Conservation (phyloP, 495 filamentous ascomycete species). For the Trichocladium antarcticum region DNA sequence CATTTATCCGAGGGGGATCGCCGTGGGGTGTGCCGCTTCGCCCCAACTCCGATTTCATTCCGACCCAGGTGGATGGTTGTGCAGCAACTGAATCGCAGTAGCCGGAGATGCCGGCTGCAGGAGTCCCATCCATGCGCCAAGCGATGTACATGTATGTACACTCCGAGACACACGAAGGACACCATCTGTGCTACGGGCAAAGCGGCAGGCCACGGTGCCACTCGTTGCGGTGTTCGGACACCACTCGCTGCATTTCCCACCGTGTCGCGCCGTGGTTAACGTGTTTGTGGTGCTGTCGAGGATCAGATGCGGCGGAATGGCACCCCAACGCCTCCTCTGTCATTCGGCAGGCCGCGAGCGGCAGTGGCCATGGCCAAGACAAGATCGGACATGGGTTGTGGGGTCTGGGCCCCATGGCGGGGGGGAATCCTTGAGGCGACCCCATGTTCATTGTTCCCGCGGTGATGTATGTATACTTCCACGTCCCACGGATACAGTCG, state of each 20-base stretch:
- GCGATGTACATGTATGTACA: too few species aligned
- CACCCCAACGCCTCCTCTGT: slow-evolving; percentile 6
- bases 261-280: too few species aligned
- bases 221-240: background rate
- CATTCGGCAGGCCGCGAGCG: slow-evolving; percentile 4
- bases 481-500: too few species aligned
- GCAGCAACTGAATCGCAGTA: background rate
- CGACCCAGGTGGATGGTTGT: background rate
- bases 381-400: slow-evolving; percentile 1
- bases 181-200: too few species aligned
- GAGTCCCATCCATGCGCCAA: background rate
- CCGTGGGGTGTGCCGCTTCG: background rate
- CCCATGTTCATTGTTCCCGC: background rate
- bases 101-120: background rate
- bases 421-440: too few species aligned
- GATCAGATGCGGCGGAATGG: background rate
- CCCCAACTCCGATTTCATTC: background rate
- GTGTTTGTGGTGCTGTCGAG: background rate
- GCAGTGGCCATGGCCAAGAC: slow-evolving; percentile 2
- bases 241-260: too few species aligned
- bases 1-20: too few species aligned
- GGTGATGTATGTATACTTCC: background rate
- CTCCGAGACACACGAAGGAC: too few species aligned
- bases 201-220: background rate
- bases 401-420: background rate